These are phyloP conservation scores for Tetratostichococcus sp. DNA, from an alignment of 139 green algal genomes.

Conservation along the genomic window DNA sequence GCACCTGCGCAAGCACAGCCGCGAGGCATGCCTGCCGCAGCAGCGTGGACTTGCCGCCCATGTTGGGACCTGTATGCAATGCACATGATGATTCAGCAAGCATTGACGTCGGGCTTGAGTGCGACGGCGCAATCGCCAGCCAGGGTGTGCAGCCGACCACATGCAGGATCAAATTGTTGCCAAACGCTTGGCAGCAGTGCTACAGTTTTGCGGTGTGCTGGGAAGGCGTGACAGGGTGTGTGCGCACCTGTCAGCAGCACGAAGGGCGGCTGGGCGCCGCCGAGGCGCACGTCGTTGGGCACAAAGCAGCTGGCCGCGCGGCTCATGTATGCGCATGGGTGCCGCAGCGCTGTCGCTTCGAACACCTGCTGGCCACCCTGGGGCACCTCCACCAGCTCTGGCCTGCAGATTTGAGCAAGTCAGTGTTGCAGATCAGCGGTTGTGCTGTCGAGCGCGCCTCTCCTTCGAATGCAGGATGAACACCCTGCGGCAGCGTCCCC, in stretches of 20 bases:
- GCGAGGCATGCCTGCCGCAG: slow-evolving; percentile 86
- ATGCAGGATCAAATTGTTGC: too few species aligned
- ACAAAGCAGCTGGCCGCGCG: slow-evolving; percentile 72
- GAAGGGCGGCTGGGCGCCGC: slow-evolving; percentile 48
- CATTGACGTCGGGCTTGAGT: too few species aligned
- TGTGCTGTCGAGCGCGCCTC: too few species aligned
- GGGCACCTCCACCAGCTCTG: background rate
- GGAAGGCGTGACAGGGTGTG: too few species aligned
- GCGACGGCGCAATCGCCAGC: too few species aligned
- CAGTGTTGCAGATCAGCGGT: background rate
- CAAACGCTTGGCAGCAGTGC: too few species aligned
- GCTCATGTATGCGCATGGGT: slow-evolving; percentile 40
- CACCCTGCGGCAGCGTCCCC: too few species aligned
- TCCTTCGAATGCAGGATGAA: too few species aligned
- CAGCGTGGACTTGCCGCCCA: slow-evolving; percentile 96
- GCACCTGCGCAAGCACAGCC: slow-evolving; percentile 74
- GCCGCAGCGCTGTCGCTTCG: slow-evolving; percentile 54
- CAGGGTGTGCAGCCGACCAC: too few species aligned
- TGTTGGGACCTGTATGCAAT: slow-evolving; percentile 87
- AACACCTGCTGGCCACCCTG: slow-evolving; percentile 38
- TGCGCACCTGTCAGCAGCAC: slow-evolving; percentile 66
- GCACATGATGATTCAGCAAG: too few species aligned
- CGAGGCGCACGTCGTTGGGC: slow-evolving; percentile 89
- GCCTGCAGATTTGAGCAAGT: background rate
- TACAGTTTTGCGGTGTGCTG: too few species aligned